These are phyloP conservation scores for Colletotrichum sp. DNA, from an alignment of 2,329 filamentous ascomycete species.

Conservation along the genomic window DNA sequence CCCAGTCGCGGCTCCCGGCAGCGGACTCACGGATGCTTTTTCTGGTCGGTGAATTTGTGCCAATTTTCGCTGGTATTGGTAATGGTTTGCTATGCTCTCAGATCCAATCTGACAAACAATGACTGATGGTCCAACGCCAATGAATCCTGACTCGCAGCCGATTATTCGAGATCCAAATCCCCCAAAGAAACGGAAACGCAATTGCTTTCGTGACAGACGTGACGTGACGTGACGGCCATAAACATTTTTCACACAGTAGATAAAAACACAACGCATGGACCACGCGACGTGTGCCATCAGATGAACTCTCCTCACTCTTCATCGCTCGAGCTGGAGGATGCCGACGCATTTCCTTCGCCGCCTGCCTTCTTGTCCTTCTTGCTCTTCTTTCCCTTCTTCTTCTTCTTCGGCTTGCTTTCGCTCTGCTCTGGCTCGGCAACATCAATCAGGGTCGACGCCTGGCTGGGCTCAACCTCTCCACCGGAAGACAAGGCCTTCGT, in stretches of 20 bases:
- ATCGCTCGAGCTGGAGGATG: slow-evolving; percentile 4
- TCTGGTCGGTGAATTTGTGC: background rate
- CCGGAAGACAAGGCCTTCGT: slow-evolving; percentile 23
- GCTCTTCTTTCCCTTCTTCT: slow-evolving; percentile 10
- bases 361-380: slow-evolving; percentile 3
- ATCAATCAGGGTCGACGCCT: slow-evolving; percentile 5
- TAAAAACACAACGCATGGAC: background rate
- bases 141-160: background rate
- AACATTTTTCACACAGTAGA: background rate
- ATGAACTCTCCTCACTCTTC: slow-evolving; percentile 4
- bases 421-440: background rate
- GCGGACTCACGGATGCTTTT: background rate
- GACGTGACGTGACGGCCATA: background rate
- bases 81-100: background rate
- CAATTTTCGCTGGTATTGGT: background rate
- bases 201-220: background rate
- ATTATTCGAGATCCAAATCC: background rate
- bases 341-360: background rate
- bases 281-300: background rate
- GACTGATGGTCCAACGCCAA: background rate
- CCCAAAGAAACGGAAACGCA: background rate
- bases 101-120: background rate
- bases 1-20: background rate
- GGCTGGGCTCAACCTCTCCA: background rate
- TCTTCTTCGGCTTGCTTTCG: slow-evolving; percentile 3